phyloP scores from a whole-genome alignment of 305 asterid genomes.

The Fraxinus baroniana region DNA sequence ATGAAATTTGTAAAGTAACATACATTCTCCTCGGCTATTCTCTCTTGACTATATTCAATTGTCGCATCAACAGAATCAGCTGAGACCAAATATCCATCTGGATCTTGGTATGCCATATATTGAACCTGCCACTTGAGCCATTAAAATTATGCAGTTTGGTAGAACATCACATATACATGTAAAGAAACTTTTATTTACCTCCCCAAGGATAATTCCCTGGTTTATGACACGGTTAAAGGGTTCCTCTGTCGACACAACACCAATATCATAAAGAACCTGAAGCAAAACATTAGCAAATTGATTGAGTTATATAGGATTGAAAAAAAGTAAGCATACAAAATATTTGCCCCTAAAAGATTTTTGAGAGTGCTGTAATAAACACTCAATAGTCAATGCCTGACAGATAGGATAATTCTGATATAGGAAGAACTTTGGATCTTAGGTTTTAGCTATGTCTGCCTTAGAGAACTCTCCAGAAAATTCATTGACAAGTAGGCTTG shows the following conservation, averaged over 20 bases:
- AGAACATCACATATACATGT: constrained; percentile 18
- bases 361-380: neutral
- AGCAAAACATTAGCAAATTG: constrained; percentile 18
- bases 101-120: constrained; percentile 67
- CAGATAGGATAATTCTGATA: neutral
- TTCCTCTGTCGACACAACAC: constrained; percentile 82
- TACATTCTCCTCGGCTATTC: constrained; percentile 72
- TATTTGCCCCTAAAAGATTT: neutral
- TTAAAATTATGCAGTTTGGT: constrained; percentile 22
- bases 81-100: constrained; percentile 77
- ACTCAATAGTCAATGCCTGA: neutral
- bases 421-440: neutral
- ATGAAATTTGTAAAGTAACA: constrained; percentile 13
- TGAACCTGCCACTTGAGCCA: constrained; percentile 68
- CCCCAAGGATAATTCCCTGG: constrained; percentile 98
- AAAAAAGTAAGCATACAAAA: neutral
- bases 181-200: constrained; percentile 53
- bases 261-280: constrained; percentile 96
- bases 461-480: neutral
- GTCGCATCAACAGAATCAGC: constrained; percentile 58
- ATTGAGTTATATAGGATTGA: constrained; percentile 13
- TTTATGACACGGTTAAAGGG: constrained; percentile 97
- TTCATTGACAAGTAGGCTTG: neutral
- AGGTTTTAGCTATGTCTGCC: neutral
- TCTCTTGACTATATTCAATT: constrained; percentile 61